Evolutionary conservation across 1,284 basidiomycete species (phyloP).

Genomic region (Ganoderma resinaceum): DNA sequence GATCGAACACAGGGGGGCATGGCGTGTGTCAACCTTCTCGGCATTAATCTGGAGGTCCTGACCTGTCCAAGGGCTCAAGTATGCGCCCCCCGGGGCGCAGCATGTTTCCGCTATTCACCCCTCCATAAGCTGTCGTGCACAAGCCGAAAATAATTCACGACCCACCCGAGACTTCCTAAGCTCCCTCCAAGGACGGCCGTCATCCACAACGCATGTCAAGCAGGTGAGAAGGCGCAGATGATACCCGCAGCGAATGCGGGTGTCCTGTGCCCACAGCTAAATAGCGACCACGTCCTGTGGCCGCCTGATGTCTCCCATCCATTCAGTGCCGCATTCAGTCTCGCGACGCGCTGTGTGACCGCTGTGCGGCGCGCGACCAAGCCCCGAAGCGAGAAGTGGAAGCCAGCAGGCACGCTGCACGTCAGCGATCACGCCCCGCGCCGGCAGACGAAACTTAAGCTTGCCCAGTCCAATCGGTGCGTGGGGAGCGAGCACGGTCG

Average conservation of each 20-base stretch:
- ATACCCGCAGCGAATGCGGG: neutral
- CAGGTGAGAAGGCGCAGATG: neutral
- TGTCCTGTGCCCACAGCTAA: neutral
- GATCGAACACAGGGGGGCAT: too few relatives aligned
- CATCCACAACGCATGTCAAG: neutral
- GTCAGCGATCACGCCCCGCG: neutral
- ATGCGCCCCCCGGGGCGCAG: too few relatives aligned
- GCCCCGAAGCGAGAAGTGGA: neutral
- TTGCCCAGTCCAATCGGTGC: conserved; percentile 4
- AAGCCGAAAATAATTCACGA: neutral
- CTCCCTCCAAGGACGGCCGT: neutral
- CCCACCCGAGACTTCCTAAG: neutral
- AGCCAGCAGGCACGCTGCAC: neutral
- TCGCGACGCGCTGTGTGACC: conserved; percentile 3
- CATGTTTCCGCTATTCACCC: neutral
- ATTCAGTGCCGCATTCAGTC: conserved; percentile 2
- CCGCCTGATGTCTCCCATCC: conserved; percentile 5
- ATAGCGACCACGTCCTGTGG: neutral
- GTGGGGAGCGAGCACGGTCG: neutral
- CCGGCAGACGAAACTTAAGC: neutral
- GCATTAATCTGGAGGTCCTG: too few relatives aligned
- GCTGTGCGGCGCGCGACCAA: neutral
- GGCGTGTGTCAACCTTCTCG: too few relatives aligned
- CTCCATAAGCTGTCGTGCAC: neutral
- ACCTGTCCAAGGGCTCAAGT: too few relatives aligned